Conservation (phyloP, 75 land plant genomes). For the Gnetum montanum region DNA sequence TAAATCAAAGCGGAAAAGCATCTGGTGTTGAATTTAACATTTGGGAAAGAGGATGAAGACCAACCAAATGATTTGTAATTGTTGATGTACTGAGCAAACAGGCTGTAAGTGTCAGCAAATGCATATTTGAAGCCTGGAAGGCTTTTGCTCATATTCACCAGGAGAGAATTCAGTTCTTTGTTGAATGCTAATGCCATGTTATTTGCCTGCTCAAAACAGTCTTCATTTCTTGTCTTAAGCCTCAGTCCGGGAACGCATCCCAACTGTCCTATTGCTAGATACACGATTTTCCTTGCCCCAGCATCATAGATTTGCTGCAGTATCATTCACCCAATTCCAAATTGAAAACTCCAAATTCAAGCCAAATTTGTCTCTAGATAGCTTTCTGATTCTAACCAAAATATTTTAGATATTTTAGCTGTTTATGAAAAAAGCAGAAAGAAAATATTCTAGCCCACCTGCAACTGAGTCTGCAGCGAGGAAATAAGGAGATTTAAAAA, state of each 20-base stretch:
- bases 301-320: conserved; percentile 52
- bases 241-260: conserved; percentile 67
- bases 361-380: too few relatives aligned
- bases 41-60: too few relatives aligned
- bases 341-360: too few relatives aligned
- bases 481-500: conserved; percentile 19
- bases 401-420: too few relatives aligned
- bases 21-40: too few relatives aligned
- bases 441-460: too few relatives aligned
- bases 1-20: too few relatives aligned
- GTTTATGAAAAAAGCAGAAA: too few relatives aligned
- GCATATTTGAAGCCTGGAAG: conserved; percentile 31
- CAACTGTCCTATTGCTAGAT: conserved; percentile 28
- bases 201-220: conserved; percentile 43
- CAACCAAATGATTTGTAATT: conserved; percentile 45
- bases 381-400: too few relatives aligned
- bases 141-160: conserved; percentile 18
- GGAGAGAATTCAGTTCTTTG: conserved; percentile 16
- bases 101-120: conserved; percentile 41
- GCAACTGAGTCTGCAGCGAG: conserved; percentile 24
- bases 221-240: conserved; percentile 20
- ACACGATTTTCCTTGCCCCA: conserved; percentile 57
- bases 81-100: conserved; percentile 19
- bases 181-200: conserved; percentile 32
- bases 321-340: too few relatives aligned